These are phyloP conservation scores for Phytophthora idaei DNA, from an alignment of 352 stramenopile species.

Conservation along the genomic window DNA sequence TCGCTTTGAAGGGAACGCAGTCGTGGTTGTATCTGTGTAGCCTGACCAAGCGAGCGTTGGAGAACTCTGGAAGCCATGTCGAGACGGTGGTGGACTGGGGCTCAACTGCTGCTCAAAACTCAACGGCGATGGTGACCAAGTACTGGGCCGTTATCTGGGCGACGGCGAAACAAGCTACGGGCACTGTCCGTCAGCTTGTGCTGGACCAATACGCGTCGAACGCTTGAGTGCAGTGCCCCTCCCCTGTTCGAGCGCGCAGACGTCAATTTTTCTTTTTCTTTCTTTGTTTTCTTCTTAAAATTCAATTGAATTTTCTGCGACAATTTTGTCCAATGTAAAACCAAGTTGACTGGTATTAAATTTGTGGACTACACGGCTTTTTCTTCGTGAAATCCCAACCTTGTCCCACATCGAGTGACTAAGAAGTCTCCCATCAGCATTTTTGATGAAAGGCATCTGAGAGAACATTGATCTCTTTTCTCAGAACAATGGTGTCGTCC, in stretches of 20 bases:
- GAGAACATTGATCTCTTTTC: background rate
- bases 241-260: no score
- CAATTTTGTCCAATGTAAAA: background rate
- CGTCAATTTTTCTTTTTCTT: background rate
- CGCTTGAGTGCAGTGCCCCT: background rate
- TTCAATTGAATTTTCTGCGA: background rate
- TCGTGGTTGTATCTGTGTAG: constrained; percentile 28
- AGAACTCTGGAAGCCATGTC: constrained; percentile 11
- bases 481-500: constrained; percentile 2
- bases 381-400: background rate
- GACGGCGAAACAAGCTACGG: constrained; percentile 2
- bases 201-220: constrained; percentile 14
- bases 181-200: constrained; percentile 11
- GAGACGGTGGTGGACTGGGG: constrained; percentile 12
- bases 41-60: constrained; percentile 16
- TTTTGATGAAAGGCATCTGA: background rate
- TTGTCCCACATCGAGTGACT: background rate
- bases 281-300: background rate
- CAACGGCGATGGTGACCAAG: constrained; percentile 2
- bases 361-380: background rate
- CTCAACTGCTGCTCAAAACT: background rate
- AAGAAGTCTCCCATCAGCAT: background rate
- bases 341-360: no score
- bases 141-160: constrained; percentile 17
- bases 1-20: constrained; percentile 23